Evolutionary conservation across 2,329 filamentous ascomycete genomes (phyloP), one percentile per base, ranked within the genome.

Genomic region (Fusarium camptoceras): DNA sequence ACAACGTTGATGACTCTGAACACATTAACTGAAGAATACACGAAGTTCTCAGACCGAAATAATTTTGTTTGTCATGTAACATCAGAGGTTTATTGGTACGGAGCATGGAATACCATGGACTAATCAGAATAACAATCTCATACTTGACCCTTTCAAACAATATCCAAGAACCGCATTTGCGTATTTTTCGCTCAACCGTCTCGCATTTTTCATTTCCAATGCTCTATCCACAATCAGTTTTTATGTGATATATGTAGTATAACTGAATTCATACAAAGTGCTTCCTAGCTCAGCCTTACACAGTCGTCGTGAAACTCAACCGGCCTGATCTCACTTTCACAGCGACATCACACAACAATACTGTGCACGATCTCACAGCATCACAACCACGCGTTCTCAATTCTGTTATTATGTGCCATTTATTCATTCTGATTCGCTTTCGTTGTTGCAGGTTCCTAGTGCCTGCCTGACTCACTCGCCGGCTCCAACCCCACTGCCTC

Each of bases 401-500:
- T 28, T 31, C 14, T 6, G 16, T 12, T 43, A 27, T 53, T 46
- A 16, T 39, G 22, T 9, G 14, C 20, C 8, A 16, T 16, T 64
- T 24, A 9, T 27, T 28, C 14, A 22, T 14, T 25, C 46, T 41
- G 27, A 50, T 51, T 60, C 49, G 46, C 28, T n/a, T 25, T 9
- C 16, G 46, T 18, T 31, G 22, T 9, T 24, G 46, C n/a, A 27
- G 22, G 11, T 30, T 50, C 25, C 24, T 55, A 37, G 53, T 59
- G 42, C 60, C 53, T 70, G 68, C 54, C 55, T 70, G 68, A 70
- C 68, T 70, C 68, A 70, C 55, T 51, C 68, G 43, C 68, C 67
- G 67, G 2, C 30, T 8, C 25, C 8, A 41, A 50, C 62, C 67
- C 68, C 68, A 64, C 68, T 55, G 54, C 64, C 49, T 58, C 25